Conservation (phyloP, 495 filamentous ascomycete species). For the Xylaria cubensis region DNA sequence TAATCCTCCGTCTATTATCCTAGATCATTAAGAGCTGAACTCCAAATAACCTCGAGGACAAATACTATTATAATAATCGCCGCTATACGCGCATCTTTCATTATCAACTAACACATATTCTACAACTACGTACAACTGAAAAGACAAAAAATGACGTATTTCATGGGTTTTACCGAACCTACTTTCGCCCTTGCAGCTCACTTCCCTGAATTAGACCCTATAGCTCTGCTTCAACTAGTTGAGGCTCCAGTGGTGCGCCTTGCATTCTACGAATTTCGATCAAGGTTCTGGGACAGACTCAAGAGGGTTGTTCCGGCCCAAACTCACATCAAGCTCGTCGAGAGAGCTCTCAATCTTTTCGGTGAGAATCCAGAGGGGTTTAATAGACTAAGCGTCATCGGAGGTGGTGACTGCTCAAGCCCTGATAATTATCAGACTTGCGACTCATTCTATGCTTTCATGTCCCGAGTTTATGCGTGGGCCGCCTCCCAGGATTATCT, state of each 20-base stretch:
- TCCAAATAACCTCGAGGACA: neutral
- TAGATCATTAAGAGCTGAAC: neutral
- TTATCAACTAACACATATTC: neutral
- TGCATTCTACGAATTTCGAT: neutral
- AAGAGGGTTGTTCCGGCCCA: no score
- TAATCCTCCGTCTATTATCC: neutral
- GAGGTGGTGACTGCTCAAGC: neutral
- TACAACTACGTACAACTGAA: neutral
- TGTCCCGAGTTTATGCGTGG: neutral
- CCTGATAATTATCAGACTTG: neutral
- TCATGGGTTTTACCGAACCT: neutral
- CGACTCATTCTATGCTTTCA: neutral
- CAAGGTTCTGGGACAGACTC: neutral
- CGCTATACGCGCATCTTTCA: neutral
- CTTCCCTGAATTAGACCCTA: slow-evolving; percentile 1
- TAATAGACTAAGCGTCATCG: neutral
- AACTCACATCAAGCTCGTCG: neutral
- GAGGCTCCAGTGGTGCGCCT: slow-evolving; percentile 7
- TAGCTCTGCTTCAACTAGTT: slow-evolving; percentile 2
- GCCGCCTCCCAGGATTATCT: neutral
- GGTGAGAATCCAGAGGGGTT: neutral
- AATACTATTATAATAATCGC: neutral
- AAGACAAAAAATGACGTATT: neutral
- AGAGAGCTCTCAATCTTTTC: neutral
- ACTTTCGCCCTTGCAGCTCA: neutral